Evolutionary conservation across 2,329 filamentous ascomycete genomes (phyloP).

Genomic region (Cordyceps cateniannulata): DNA sequence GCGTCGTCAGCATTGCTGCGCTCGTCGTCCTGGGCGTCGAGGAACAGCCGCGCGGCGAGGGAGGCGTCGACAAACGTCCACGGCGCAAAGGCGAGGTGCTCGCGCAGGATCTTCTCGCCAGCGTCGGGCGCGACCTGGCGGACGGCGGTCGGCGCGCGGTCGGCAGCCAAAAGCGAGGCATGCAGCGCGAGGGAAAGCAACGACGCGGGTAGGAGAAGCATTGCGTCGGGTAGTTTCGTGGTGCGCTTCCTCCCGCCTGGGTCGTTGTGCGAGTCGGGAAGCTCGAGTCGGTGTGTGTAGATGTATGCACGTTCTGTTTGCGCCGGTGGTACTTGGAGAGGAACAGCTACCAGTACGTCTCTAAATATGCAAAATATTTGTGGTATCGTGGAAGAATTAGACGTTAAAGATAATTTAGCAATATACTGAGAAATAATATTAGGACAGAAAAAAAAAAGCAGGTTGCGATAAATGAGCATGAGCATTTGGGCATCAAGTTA

Average conservation of each 20-base stretch:
- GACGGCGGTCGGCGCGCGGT: slow-evolving; percentile 50
- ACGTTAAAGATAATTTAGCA: background rate
- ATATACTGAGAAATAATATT: background rate
- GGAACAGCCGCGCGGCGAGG: slow-evolving; percentile 24
- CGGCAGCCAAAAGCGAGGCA: slow-evolving; percentile 29
- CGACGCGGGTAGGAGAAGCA: slow-evolving; percentile 36
- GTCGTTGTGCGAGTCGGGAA: background rate
- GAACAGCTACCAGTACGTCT: background rate
- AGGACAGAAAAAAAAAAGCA: background rate
- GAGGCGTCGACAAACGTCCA: slow-evolving; percentile 24
- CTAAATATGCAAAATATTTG: background rate
- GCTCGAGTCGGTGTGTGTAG: background rate
- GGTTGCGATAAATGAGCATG: background rate
- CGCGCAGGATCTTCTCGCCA: slow-evolving; percentile 66
- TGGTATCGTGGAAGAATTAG: background rate
- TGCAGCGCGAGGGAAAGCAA: slow-evolving; percentile 39
- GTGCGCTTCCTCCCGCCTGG: background rate
- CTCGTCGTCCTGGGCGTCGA: slow-evolving; percentile 24
- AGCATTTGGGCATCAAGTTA: background rate
- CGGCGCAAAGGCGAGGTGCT: slow-evolving; percentile 51
- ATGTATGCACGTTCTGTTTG: background rate
- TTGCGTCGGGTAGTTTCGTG: slow-evolving; percentile 33
- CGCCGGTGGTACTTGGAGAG: background rate
- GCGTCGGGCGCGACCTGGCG: slow-evolving; percentile 66
- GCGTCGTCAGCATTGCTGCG: no score